Percentiles rank a stretch among this genome's conserved stretches.
These are phyloP conservation scores for Hondaea fermentalgiana DNA, from an alignment of 108 stramenopile genomes.

Conservation along the genomic window DNA sequence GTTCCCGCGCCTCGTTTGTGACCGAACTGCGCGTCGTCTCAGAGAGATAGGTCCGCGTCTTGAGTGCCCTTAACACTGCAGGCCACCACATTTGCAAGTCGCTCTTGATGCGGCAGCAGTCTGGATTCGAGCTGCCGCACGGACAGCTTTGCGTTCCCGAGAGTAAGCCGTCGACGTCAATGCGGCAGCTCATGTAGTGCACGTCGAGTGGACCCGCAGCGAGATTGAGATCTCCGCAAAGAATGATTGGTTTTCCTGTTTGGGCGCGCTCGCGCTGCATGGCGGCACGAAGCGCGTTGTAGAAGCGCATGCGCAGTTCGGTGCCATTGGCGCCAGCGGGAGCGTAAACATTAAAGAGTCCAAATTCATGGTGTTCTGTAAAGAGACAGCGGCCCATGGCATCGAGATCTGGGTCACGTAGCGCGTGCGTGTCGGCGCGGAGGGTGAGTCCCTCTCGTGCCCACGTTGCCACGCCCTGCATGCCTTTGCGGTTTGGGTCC, in stretches of 20 bases:
- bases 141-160: not conserved
- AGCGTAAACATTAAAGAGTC: conserved; percentile 82
- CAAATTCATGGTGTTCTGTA: conserved; percentile 77
- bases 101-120: not conserved
- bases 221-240: conserved; percentile 74
- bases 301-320: conserved; percentile 66
- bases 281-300: conserved; percentile 60
- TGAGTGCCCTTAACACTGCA: not conserved
- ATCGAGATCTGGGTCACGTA: conserved; percentile 60
- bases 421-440: conserved; percentile 49
- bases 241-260: conserved; percentile 56
- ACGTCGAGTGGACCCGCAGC: not conserved
- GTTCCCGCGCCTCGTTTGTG: not conserved
- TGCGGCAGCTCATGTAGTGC: not conserved
- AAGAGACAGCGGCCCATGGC: conserved; percentile 73
- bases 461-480: conserved; percentile 83
- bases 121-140: not conserved
- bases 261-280: conserved; percentile 54
- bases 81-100: not conserved
- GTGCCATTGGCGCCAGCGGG: conserved; percentile 47
- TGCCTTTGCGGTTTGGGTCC: conserved; percentile 34
- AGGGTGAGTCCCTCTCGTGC: conserved; percentile 43
- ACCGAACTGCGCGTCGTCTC: not conserved
- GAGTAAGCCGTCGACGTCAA: not conserved
- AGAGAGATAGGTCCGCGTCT: not conserved